Base-by-base conservation (phyloP, 164 flowering plant genomes). In the Cinnamomum chago region DNA sequence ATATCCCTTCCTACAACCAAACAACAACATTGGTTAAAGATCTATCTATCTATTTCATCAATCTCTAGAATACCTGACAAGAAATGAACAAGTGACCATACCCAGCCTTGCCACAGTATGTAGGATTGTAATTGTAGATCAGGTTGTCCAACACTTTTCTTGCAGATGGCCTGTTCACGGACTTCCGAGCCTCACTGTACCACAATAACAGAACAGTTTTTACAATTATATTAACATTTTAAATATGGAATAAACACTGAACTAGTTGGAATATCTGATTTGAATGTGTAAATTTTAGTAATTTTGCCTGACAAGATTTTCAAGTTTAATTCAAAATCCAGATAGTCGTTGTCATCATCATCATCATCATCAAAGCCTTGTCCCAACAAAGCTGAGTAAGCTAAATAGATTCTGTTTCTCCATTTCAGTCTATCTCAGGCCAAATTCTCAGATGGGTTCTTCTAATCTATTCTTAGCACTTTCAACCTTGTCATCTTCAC, bases 61-160 rank as follows among this genome's bases (percentile, higher is more conserved):
- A 28, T 14, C 30, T 67, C 70, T 2, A 6, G 35, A 65, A 23
- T 25, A 62, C 30, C 17, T 25, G 12, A 1, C 75, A 24, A 50
- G 22, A 12, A 22, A 10, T 52, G 12, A 5, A 3, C 40, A 68
- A 11, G 40, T 20, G 13, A 11, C 70, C 84, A 85, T 87, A 95
- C 99, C 99, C 98, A 52, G 89, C 90, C 80, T 85, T 91, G 69
- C 99, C 99, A 79, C 95, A 86, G 69, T 80, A 93, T 2, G 97
- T 93, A 70, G 99, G 97, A 76, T 88, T 92, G 83, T 92, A 89
- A 74, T 95, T 95, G 83, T 95, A 95, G 68, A 95, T 93, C 51
- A 95, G 93, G 76, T 89, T 89, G 82, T 87, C 92, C 2, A 90
- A 88, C 58, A 95, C 92, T 69, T 85, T 75, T 9, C 70, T 80